Evolutionary conservation across 139 green algal species (phyloP).

Genomic region (Zygnema circumcarinatum): DNA sequence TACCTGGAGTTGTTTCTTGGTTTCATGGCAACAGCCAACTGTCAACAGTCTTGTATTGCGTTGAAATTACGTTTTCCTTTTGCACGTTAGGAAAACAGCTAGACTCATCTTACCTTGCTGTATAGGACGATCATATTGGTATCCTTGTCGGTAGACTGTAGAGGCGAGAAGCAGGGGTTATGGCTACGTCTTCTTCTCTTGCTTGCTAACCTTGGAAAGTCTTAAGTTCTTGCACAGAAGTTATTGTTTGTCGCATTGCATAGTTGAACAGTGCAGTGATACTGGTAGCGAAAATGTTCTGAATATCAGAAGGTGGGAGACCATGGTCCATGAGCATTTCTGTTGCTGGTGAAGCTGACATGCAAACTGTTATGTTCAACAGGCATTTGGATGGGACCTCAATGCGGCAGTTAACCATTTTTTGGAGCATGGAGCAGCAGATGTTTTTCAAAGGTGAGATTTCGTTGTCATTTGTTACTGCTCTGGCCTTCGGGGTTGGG

Average conservation of each 20-base stretch:
- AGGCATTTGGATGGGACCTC: conserved; percentile 2
- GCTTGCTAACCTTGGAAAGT: neutral
- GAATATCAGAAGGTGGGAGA: neutral
- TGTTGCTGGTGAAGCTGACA: neutral
- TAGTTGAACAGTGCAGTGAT: no score
- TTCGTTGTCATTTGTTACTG: neutral
- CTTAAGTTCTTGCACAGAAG: neutral
- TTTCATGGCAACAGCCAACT: no score
- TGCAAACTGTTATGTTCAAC: neutral
- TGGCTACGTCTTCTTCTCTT: neutral
- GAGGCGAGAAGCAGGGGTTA: no score
- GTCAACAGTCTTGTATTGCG: no score
- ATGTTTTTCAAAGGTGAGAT: neutral
- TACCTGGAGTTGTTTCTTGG: no score
- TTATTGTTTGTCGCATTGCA: neutral
- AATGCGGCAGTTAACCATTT: conserved; percentile 20
- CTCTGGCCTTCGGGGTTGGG: no score
- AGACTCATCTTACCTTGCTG: no score
- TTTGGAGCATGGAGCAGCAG: neutral
- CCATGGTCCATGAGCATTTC: neutral
- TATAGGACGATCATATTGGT: no score
- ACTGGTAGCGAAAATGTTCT: neutral
- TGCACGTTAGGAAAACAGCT: no score
- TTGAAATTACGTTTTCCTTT: no score
- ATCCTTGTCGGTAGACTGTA: no score